These are phyloP conservation scores for Hapsidospora chrysogenum DNA, from an alignment of 495 filamentous ascomycete genomes.

Conservation along the genomic window DNA sequence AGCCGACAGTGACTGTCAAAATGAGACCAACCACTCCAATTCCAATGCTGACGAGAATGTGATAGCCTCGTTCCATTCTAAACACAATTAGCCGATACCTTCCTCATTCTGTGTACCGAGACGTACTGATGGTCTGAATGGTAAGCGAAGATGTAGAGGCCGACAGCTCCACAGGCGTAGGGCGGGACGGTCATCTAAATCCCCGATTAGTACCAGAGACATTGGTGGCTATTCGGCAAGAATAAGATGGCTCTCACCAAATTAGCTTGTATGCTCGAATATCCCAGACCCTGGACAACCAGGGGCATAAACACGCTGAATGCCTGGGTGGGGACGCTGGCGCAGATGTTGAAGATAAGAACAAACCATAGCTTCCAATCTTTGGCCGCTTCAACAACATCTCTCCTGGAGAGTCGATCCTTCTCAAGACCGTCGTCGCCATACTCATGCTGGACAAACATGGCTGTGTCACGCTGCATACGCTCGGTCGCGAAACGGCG, in stretches of 20 bases:
- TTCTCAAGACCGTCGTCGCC: conserved; percentile 8
- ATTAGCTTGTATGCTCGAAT: conserved; percentile 27
- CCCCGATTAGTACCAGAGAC: no score
- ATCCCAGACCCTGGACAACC: conserved; percentile 25
- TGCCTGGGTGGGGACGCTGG: conserved; percentile 32
- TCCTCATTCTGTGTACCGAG: no score
- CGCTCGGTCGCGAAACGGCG: conserved; percentile 24
- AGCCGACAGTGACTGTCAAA: conserved; percentile 18
- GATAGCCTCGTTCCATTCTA: conserved; percentile 23
- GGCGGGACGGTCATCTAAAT: conserved; percentile 36
- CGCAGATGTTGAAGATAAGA: conserved; percentile 34
- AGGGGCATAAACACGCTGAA: conserved; percentile 41
- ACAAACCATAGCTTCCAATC: conserved; percentile 37
- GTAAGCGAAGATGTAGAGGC: conserved; percentile 19
- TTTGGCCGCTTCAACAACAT: conserved; percentile 28
- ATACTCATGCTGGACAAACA: conserved; percentile 7
- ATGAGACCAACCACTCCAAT: conserved; percentile 29
- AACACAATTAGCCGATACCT: background rate
- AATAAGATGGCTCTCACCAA: conserved; percentile 14
- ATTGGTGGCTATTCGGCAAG: background rate
- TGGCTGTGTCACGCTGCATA: conserved; percentile 11
- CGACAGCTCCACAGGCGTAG: conserved; percentile 30
- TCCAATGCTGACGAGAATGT: conserved; percentile 29
- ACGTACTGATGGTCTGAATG: conserved; percentile 10
- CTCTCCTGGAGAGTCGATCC: conserved; percentile 18